A percentile compares a stretch with the other conserved stretches of the same genome.
Conservation (phyloP, 2,329 filamentous ascomycete species). For the Stylonectria norvegica region DNA sequence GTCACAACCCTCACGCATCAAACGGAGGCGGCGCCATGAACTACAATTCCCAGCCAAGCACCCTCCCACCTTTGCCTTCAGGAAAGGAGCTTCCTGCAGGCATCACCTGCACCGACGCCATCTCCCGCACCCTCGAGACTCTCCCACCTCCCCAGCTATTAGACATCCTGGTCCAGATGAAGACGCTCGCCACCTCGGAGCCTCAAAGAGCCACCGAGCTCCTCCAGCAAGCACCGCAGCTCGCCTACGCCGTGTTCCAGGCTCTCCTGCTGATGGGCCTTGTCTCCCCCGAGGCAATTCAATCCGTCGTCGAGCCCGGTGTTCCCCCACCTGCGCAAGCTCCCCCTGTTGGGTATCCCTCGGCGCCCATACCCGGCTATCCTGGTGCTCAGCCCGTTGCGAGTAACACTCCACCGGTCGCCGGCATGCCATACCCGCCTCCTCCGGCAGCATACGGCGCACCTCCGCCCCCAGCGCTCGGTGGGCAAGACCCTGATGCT, state of each 20-base stretch:
- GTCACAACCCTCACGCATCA: slow-evolving; percentile 26
- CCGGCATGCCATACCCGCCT: slow-evolving; percentile 44
- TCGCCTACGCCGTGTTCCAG: slow-evolving; percentile 93
- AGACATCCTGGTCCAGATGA: slow-evolving; percentile 93
- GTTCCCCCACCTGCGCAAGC: slow-evolving; percentile 36
- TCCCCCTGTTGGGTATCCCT: slow-evolving; percentile 32
- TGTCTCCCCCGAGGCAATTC: slow-evolving; percentile 79
- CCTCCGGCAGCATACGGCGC: slow-evolving; percentile 36
- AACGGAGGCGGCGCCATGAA: slow-evolving; percentile 32
- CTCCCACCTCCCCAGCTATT: slow-evolving; percentile 85
- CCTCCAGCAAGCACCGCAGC: slow-evolving; percentile 82
- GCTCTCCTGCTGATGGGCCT: slow-evolving; percentile 88
- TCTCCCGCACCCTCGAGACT: slow-evolving; percentile 84
- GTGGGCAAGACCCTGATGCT: slow-evolving; percentile 60
- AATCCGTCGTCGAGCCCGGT: slow-evolving; percentile 70
- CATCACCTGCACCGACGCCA: slow-evolving; percentile 82
- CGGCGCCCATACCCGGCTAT: slow-evolving; percentile 35
- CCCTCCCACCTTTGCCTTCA: slow-evolving; percentile 75
- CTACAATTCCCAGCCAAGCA: slow-evolving; percentile 40
- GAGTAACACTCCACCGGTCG: slow-evolving; percentile 48
- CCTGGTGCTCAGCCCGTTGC: slow-evolving; percentile 38
- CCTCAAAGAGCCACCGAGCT: slow-evolving; percentile 82
- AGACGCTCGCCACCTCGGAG: slow-evolving; percentile 77
- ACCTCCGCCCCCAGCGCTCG: slow-evolving; percentile 29
- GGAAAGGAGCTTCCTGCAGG: slow-evolving; percentile 82